Evolutionary conservation across 2,329 filamentous ascomycete genomes (phyloP), one percentile per base, ranked within the genome.

Genomic region (Trichoderma polysporum): DNA sequence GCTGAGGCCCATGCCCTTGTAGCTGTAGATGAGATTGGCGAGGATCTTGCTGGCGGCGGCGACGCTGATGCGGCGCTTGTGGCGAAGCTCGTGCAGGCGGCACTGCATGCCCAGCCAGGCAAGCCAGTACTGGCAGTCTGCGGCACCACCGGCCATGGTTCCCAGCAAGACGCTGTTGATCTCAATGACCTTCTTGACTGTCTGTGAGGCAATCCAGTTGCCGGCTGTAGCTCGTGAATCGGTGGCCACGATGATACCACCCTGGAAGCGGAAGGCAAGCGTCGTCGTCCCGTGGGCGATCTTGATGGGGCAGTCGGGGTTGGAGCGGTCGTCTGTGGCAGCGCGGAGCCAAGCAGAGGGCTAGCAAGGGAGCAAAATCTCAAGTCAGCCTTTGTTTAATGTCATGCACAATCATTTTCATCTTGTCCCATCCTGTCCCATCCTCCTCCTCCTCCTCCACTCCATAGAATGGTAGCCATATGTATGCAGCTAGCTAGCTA

Each of bases 91-190:
- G 85, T 99, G 94, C 71, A 99, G 91, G 68, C 95, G 93, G 84
- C 95, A 99, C 86, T 99, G 94, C 91, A 98, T 97, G 76, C 94
- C 95, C 72, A 99, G 88, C 85, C 97, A 99, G 76, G 93, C 94
- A 71, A 99, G 91, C 95, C 95, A 99, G 87, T 97, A 98, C 88
- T 98, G 95, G 82, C 95, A 99, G 83, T 99, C 95, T 80, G 95
- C 95, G 77, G 95, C 95, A 82, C 95, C 95, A 80, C 95, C 95
- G 70, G 95, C 95, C 94, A 99, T 97, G 73, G 95, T 99, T 71
- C 95, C 95, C 76, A 99, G 83, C 81, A 99, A 86, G 80, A 90
- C 91, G 81, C 86, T 92, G 85, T 97, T 97, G 85, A 97, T 97
- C 86, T 97, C 93, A 77, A 99, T 98, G 73, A 99, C 95, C 87